Conservation (phyloP, 768 basidiomycete species). For the Termitomyces sp. region DNA sequence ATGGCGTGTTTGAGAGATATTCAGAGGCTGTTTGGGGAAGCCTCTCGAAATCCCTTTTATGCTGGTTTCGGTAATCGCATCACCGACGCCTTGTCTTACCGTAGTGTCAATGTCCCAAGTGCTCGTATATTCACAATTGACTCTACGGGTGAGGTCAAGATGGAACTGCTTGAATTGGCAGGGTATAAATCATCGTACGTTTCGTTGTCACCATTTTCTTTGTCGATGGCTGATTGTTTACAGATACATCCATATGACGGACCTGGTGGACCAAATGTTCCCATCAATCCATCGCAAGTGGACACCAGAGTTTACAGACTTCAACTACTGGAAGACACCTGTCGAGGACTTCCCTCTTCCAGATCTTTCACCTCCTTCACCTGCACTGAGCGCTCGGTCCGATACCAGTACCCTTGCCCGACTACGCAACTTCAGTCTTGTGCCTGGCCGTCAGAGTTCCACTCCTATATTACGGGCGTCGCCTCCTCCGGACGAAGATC, state of each 20-base stretch:
- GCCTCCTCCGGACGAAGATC: constrained; percentile 25
- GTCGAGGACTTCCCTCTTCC: constrained; percentile 78
- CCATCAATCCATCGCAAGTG: constrained; percentile 90
- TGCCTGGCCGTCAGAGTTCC: constrained; percentile 38
- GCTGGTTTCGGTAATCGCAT: constrained; percentile 98
- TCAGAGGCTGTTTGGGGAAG: constrained; percentile 80
- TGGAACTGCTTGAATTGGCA: constrained; percentile 93
- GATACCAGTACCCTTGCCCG: constrained; percentile 77
- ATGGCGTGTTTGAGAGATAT: constrained; percentile 99
- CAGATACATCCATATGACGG: constrained; percentile 98
- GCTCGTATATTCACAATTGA: constrained; percentile 97
- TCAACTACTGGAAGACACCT: constrained; percentile 92
- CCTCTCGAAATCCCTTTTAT: constrained; percentile 78
- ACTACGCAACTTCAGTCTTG: constrained; percentile 75
- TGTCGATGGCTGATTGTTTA: constrained; percentile 1
- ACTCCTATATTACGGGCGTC: constrained; percentile 23
- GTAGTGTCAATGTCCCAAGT: constrained; percentile 91
- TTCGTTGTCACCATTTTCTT: neutral
- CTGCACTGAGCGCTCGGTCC: constrained; percentile 90
- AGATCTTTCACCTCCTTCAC: constrained; percentile 82
- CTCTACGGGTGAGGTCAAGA: constrained; percentile 90
- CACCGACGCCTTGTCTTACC: constrained; percentile 97
- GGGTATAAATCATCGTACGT: constrained; percentile 92
- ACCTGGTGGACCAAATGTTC: constrained; percentile 99
- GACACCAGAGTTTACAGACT: constrained; percentile 91